Base-by-base conservation (phyloP, 768 basidiomycete species). In the Auricularia sp. region DNA sequence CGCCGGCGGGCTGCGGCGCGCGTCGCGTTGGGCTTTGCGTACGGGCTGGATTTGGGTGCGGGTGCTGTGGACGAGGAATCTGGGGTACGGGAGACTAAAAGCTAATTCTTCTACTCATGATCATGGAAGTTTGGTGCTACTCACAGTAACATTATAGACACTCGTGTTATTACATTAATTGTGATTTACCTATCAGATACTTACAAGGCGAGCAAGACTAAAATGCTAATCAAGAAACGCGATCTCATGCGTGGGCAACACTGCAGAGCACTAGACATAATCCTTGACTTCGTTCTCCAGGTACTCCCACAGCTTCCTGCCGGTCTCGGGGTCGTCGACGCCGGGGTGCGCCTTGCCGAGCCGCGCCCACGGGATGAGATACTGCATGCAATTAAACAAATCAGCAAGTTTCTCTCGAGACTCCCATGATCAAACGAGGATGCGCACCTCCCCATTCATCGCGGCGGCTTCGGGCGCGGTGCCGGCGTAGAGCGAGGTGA, bases 1-100 rank as follows among this genome's bases (percentile, higher is more conserved):
- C 78, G 84, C 68, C 77, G 86, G 68, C 82, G 77, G 69, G 85
- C 88, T 33, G 90, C 90, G 0, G 90, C 90, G 7, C 77, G 78
- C 58, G 87, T 89, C 24, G 88, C 90, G 29, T 76, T 92, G 0
- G 87, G 87, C 0, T 74, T 92, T 62, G 88, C 86, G 5, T 87
- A 89, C 73, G 89, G 88, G 2, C 74, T 91, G 63, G 79, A 81
- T 64, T 3, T 51, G 18, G 47, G 47, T 29, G 29, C 29, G 29
- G 29, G 29, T 29, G 29, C 29, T 29, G 29, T 2, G 29, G 29
- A 29, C 29, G 29, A 29, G 29, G 29, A 29, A 2, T 29, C 29
- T 29, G 29, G 29, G 29, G 29, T 2, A 29, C 29, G 2, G 29
- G 3, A 29, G 3, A 29, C 29, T 2, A 29, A 3, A 29, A 29